These are phyloP conservation scores for Thymus quinquecostatus DNA, from an alignment of 257 asterid species.

Conservation along the genomic window DNA sequence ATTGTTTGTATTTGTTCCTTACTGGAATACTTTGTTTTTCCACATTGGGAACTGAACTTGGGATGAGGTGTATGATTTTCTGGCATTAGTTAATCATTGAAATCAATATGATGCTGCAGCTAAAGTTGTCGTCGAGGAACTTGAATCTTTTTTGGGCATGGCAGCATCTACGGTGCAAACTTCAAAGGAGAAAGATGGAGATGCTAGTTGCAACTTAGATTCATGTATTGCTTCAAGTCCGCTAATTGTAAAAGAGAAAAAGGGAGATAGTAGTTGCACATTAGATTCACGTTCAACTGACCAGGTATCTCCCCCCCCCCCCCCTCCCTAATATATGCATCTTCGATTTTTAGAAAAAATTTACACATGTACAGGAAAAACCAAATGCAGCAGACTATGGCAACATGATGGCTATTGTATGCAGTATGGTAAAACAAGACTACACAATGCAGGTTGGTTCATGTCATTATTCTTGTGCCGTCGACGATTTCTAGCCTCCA, in stretches of 20 bases:
- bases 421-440: conserved; percentile 76
- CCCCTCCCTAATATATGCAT: background rate
- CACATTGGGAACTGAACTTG: background rate
- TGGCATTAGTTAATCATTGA: conserved; percentile 3
- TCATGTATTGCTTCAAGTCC: conserved; percentile 23
- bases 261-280: background rate
- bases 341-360: background rate
- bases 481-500: background rate
- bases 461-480: background rate
- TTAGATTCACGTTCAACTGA: conserved; percentile 8
- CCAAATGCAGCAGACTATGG: conserved; percentile 58
- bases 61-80: background rate
- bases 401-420: conserved; percentile 60
- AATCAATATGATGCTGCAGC: conserved; percentile 46
- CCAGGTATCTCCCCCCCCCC: conserved; percentile 31
- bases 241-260: background rate
- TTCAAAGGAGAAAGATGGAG: conserved; percentile 41
- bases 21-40: background rate
- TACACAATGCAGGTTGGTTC: conserved; percentile 76
- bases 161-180: conserved; percentile 48
- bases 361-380: conserved; percentile 26
- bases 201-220: conserved; percentile 32
- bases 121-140: conserved; percentile 50
- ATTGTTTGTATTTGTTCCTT: background rate
- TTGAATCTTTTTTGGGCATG: conserved; percentile 56